Evolutionary conservation across 1,284 basidiomycete species (phyloP), one percentile per base, ranked within the genome.

Genomic region (Inonotus obliquus): DNA sequence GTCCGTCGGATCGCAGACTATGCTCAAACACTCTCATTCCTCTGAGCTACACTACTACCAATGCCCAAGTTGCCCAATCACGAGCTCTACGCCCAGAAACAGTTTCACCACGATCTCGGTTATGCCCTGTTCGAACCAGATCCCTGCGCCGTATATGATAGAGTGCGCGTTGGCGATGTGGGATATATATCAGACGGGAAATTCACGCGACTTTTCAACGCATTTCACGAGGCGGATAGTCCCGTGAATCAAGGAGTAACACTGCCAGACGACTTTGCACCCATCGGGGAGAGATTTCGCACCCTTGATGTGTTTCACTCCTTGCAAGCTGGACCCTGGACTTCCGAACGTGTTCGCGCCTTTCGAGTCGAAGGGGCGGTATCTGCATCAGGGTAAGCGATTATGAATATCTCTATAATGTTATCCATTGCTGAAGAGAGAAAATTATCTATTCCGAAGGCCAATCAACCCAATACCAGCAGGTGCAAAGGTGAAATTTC

Each of bases 121-220:
- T 59, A 59, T 21, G 57, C 57, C 1, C 23, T 59, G 14, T 59
- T 51, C 25, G 48, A 51, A 23, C 57, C 57, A 11, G 29, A 51
- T 37, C 45, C 57, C 11, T 49, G 38, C 23, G 32, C 11, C 29
- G 44, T 10, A 17, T 49, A 59, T 29, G 48, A 59, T 45, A 25
- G 21, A n/a, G 57, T 59, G 25, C 57, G 57, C 13, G 45, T 59
- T 25, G 56, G 56, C 27, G 56, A 57, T 44, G 56, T 57, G 2
- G 56, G 56, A 4, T 57, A 57, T 23, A 39, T 59, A 23, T 29
- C 25, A 32, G 21, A 52, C n/a, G 59, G 59, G 29, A 48, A 49
- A 27, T 61, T 61, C 29, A 11, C 21, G 6, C 47, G 44, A 21
- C 53, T 54, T 2, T 56, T 61, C 44, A 56, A 61, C 23, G 45